phyloP scores from a whole-genome alignment of 352 stramenopile species.

The Globisporangium paddicum region DNA sequence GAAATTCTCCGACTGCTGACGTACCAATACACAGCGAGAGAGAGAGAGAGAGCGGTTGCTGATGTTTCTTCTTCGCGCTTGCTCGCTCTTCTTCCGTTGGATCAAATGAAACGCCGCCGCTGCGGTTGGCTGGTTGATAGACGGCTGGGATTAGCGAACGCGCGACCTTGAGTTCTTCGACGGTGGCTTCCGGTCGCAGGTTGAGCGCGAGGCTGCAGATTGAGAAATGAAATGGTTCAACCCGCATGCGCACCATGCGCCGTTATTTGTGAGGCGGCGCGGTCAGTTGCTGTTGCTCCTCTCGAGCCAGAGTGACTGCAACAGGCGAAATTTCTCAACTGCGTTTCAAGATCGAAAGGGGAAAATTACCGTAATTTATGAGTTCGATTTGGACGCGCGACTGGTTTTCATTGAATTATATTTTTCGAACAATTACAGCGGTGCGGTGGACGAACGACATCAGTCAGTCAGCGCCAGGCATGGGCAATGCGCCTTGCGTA shows the following conservation, averaged over 20 bases:
- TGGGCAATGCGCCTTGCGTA: conserved; percentile 4
- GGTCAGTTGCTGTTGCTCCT: conserved; percentile 13
- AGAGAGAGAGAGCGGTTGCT: too few species aligned
- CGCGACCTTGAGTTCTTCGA: neutral
- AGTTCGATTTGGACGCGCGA: neutral
- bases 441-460: neutral
- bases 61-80: conserved; percentile 2
- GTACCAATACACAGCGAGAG: neutral
- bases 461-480: neutral
- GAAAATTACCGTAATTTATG: conserved; percentile 10
- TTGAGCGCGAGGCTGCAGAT: conserved; percentile 38
- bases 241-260: conserved; percentile 3
- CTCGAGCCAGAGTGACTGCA: conserved; percentile 6
- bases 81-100: conserved; percentile 8
- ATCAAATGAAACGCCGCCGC: conserved; percentile 2
- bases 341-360: conserved; percentile 9
- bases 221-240: conserved; percentile 37
- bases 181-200: conserved; percentile 13
- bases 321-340: conserved; percentile 8
- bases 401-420: neutral
- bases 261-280: conserved; percentile 31
- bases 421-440: neutral
- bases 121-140: neutral
- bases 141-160: neutral
- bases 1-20: neutral